Evolutionary conservation across 352 stramenopile genomes (phyloP), one percentile per base, ranked within the genome.

Genomic region (Peronospora belbahrii): DNA sequence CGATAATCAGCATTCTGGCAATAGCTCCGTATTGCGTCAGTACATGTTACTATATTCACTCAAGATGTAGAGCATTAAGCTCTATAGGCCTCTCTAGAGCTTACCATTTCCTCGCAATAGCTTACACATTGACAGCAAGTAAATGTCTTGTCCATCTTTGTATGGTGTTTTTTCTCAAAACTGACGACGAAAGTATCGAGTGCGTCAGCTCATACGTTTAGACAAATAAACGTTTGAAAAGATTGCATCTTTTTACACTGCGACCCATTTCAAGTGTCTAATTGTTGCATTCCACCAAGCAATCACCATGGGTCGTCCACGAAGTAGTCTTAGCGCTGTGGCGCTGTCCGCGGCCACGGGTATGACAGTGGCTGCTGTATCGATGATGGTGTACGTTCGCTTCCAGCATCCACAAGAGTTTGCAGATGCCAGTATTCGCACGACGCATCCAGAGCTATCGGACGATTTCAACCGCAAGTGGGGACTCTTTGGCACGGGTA

Each of bases 371-470:
- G 78, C 83, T 6, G 77, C 74, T 35, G 83, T 94, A n/a, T 87
- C 71, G 14, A 59, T 94, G 37, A 65, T 94, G 32, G 60, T 72
- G 22, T 90, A 92, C 66, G 66, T 85, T 28, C 79, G 83, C 54
- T 90, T 91, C 53, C 59, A 90, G 65, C 69, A 88, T 52, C 80
- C 83, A 18, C 53, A 90, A 56, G 62, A 91, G 56, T 94, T 94
- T 50, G 83, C 71, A 3, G 77, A 94, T 46, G 85, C 77, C 40
- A 74, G 65, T 18, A 66, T 91, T 43, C 74, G 80, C 48, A 85
- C 86, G 67, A 82, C 74, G 37, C 71, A 74, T n/a, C 78, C 80
- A 1, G 83, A 94, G 52, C 31, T 83, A 13, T 67, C 70, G 40
- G 70, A 88, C 67, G 75, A 85, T 39, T 65, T 73, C 31, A 79